Conservation (phyloP, 2,329 filamentous ascomycete genomes). For the Dactylonectria macrodidyma region DNA sequence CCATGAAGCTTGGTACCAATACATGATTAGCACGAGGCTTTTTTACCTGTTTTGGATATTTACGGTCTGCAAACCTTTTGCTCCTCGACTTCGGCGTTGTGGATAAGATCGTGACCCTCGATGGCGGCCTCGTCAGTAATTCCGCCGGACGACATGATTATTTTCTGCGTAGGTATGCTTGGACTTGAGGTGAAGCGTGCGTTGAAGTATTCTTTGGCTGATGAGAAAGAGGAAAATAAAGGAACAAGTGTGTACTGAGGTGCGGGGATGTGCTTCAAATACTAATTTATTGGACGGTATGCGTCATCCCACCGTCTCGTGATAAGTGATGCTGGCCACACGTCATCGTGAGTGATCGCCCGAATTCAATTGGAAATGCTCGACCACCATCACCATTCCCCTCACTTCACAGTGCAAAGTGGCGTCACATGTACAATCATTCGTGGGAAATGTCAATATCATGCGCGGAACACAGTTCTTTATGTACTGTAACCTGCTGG, state of each 20-base stretch:
- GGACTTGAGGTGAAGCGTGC: background rate
- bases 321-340: conserved; percentile 44
- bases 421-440: conserved; percentile 18
- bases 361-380: conserved; percentile 36
- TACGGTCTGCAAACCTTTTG: conserved; percentile 43
- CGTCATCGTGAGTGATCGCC: conserved; percentile 42
- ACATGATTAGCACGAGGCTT: background rate
- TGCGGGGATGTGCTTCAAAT: conserved; percentile 37
- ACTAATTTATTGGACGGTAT: conserved; percentile 19
- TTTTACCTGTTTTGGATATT: too few species aligned
- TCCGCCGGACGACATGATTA: conserved; percentile 26
- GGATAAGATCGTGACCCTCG: conserved; percentile 54
- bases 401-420: conserved; percentile 45
- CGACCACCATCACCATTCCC: conserved; percentile 37
- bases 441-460: fast-evolving
- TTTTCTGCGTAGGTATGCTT: background rate
- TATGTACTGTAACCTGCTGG: background rate
- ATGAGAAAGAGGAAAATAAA: background rate
- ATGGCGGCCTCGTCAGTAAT: conserved; percentile 51
- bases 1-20: conserved; percentile 41
- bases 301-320: conserved; percentile 40
- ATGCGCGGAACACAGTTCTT: background rate
- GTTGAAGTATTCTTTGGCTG: background rate
- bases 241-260: background rate
- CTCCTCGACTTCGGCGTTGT: conserved; percentile 53